A percentile compares a stretch with the other conserved stretches of the same genome.
phyloP scores from a whole-genome alignment of 106 monocot species.

The Posidonia australis region DNA sequence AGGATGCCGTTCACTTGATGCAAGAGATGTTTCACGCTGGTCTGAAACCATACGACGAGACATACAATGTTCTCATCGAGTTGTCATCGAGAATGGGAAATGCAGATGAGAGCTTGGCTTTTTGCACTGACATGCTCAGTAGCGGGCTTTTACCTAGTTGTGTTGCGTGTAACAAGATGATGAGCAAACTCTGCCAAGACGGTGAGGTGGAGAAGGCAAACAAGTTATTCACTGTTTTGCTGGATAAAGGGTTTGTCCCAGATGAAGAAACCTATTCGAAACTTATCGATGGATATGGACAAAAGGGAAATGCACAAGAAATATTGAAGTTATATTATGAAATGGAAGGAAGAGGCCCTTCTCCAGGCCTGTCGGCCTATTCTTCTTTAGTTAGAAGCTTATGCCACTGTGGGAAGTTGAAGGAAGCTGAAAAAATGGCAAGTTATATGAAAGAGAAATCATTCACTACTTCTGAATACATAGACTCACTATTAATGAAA shows the following conservation, averaged over 20 bases:
- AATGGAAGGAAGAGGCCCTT: conserved; percentile 47
- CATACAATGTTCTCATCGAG: conserved; percentile 50
- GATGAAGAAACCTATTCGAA: conserved; percentile 33
- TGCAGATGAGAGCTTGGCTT: conserved; percentile 33
- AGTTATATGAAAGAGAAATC: conserved; percentile 16
- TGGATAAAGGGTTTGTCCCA: conserved; percentile 55
- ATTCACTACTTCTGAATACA: conserved; percentile 2
- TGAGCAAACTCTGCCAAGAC: conserved; percentile 33
- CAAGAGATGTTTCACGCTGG: conserved; percentile 41
- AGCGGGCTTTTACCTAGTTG: conserved; percentile 34
- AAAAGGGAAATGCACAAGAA: conserved; percentile 20
- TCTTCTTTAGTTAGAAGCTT: conserved; percentile 37
- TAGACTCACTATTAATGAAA: too few relatives aligned
- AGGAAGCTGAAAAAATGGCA: conserved; percentile 52
- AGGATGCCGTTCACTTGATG: conserved; percentile 37
- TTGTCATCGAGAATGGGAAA: conserved; percentile 36
- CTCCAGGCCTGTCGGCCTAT: conserved; percentile 17
- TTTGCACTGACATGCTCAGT: conserved; percentile 39
- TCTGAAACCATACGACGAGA: conserved; percentile 58
- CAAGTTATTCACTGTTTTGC: conserved; percentile 39
- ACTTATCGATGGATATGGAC: conserved; percentile 62
- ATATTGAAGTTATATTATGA: conserved; percentile 53
- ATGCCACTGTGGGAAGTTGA: conserved; percentile 40
- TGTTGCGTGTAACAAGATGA: conserved; percentile 36
- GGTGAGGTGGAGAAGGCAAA: conserved; percentile 52